Evolutionary conservation across 306 rosid species (phyloP).

Genomic region (Cicer arietinum): DNA sequence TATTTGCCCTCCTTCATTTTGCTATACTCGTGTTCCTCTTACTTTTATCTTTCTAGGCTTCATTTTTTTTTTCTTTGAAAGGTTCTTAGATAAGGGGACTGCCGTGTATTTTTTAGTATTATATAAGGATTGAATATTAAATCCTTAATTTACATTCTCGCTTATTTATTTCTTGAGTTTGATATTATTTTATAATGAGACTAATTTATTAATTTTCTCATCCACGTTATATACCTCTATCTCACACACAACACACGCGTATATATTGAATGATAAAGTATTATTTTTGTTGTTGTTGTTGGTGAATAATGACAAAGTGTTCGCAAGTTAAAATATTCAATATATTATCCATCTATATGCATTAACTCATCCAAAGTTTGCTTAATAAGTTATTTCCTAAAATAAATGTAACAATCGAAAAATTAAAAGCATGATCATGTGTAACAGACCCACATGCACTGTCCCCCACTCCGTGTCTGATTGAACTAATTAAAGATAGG

Average conservation of each 20-base stretch:
- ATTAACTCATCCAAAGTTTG: slow-evolving; percentile 48
- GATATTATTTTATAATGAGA: not conserved
- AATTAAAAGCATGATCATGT: slow-evolving; percentile 49
- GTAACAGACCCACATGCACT: slow-evolving; percentile 73
- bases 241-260: not conserved
- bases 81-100: no score
- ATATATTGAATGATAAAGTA: not conserved
- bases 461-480: slow-evolving; percentile 79
- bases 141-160: not conserved
- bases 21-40: slow-evolving; percentile 38
- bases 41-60: not conserved
- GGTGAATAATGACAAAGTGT: no score
- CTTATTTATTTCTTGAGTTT: not conserved
- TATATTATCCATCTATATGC: not conserved
- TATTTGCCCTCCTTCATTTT: slow-evolving; percentile 53
- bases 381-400: slow-evolving; percentile 40
- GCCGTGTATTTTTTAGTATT: no score
- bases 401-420: slow-evolving; percentile 1
- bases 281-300: no score
- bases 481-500: slow-evolving; percentile 63
- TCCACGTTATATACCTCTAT: not conserved
- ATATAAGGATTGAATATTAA: no score
- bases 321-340: no score
- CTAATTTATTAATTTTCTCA: slow-evolving; percentile 19
- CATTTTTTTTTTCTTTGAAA: no score